Base-by-base conservation (phyloP, 495 filamentous ascomycete species). In the Platismatia glauca region DNA sequence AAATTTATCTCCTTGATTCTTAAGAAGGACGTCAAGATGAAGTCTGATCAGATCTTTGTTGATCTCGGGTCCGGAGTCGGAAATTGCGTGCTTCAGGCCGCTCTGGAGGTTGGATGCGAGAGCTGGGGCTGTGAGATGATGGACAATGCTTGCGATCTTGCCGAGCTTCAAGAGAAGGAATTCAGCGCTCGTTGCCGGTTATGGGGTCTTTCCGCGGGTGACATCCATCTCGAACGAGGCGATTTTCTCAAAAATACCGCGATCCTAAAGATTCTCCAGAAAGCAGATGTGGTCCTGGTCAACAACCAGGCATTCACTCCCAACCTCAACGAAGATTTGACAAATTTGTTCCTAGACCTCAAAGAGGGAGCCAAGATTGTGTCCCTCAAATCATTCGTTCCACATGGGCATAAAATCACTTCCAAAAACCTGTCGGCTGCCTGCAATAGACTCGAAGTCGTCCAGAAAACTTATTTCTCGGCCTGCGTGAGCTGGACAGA, bases 111-210 rank as follows among this genome's bases (percentile, higher is more conserved):
- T 56, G 94, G 94, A 18, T 95, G 89, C 71, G 89, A 96, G 72
- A 92, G 89, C 74, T 97, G 90, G 86, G 94, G 94, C 31, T 96
- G 93, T 70, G 94, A 98, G 74, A 89, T 92, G 81, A 93, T 95
- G 89, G 80, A 86, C 64, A 91, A 91, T 57, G 88, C 89, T 7
- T 91, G 84, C 74, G 86, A 87, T 63, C 80, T 98, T 35, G 92
- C 91, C 13, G 86, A 93, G 43, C 82, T 87, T 37, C 94, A 98
- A 72, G 81, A 91, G 68, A 81, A 86, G 57, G 94, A 98, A 69
- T 96, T 98, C 71, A 77, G 77, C 57, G 84, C 88, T 6, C 85
- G 94, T 48, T 92, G 91, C 67, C 84, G 84, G 20, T 84, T 96
- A 18, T 98, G 94, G 94, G 95, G 95, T 3, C 81, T 98, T 53